Evolutionary conservation across 306 rosid genomes (phyloP).

Genomic region (barrel medic (Medicago truncatula)): MtrunA17r5.0-ANR NC_053046.1:14865001-14865500

Average conservation of each 20-base stretch:
- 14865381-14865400: too few relatives aligned
- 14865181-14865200: not conserved
- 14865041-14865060: too few relatives aligned
- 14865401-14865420: too few relatives aligned
- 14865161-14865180: not conserved
- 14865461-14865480: too few relatives aligned
- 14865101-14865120: not conserved
- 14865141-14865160: not conserved
- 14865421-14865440: too few relatives aligned
- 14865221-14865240: not conserved
- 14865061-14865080: not conserved
- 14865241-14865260: not conserved
- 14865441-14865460: too few relatives aligned
- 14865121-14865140: constrained; percentile 2
- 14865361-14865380: too few relatives aligned
- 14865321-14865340: not conserved
- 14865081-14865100: constrained; percentile 2
- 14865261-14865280: constrained; percentile 1
- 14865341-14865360: not conserved
- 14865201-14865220: not conserved
- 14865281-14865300: not conserved
- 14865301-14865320: not conserved
- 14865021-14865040: too few relatives aligned
- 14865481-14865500: too few relatives aligned
- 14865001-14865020: too few relatives aligned